Base-by-base conservation (phyloP, 768 basidiomycete genomes). In the Agaricus blazei region DNA sequence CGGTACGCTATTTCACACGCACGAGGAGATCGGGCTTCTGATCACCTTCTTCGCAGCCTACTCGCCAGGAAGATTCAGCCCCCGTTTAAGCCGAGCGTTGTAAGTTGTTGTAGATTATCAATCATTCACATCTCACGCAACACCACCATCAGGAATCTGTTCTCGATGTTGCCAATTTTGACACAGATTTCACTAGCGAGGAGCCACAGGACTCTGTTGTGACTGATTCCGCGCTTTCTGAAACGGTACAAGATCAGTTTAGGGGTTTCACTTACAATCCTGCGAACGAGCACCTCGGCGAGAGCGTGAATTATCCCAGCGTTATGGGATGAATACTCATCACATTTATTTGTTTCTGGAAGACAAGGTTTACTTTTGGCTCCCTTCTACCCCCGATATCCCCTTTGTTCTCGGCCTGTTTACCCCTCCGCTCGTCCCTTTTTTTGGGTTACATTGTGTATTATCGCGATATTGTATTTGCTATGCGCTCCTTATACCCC, bases 201-300 rank as follows among this genome's bases (percentile, higher is more conserved):
- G 87, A 91, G 54, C 89, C 95, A 2, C 85, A 92, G 63, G 96
- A 99, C 70, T 95, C 93, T 1, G 94, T 98, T 52, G 96, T 99
- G 38, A 91, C 90, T 60, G 93, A 94, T 64, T 94, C 92, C 3
- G 86, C 83, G 27, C 74, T 99, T 37, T 94, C 91, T 14, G 90
- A 97, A 75, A 98, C 95, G 0, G 93, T 99, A 1, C 96, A 99
- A 68, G 93, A 94, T 64, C 93, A 95, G 68, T 98, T 98, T 80
- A 76, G 80, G 63, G 90, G 90, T 27, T 93, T 93, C 72, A 93
- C 90, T 4, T 93, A 92, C 68, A 91, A 91, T 67, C 88, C 89
- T 1, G 83, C 83, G 24, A 89, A 88, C 67, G 88, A 90, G 62
- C 87, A 91, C 63, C 79, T 91, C 64, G 87, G 88, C 69, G 89